Percentiles rank a stretch among this genome's conserved stretches.
Conservation (phyloP, 257 asterid genomes). For the Gynochthodes officinalis region DNA sequence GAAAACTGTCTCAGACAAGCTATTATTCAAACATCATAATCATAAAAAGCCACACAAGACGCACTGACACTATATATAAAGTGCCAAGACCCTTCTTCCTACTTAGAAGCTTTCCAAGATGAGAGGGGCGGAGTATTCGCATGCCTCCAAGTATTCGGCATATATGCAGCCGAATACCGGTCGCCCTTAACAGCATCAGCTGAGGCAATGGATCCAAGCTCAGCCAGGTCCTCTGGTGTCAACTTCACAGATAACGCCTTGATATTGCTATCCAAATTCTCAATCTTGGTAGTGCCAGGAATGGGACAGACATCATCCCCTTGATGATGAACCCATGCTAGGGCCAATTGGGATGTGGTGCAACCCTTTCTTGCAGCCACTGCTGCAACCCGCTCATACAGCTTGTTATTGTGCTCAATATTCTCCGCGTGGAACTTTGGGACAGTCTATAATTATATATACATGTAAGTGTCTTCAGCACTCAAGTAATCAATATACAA, state of each 20-base stretch:
- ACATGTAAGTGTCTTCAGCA: neutral
- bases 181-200: conserved; percentile 42
- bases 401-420: conserved; percentile 25
- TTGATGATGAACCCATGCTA: conserved; percentile 42
- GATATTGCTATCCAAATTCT: conserved; percentile 32
- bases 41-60: no score
- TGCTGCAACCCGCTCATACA: conserved; percentile 22
- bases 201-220: conserved; percentile 41
- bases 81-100: neutral
- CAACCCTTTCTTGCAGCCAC: conserved; percentile 36
- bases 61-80: no score
- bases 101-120: conserved; percentile 26
- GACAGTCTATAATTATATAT: neutral
- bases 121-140: conserved; percentile 35
- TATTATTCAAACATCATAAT: no score
- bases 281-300: conserved; percentile 32
- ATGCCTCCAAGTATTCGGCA: conserved; percentile 16
- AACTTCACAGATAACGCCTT: conserved; percentile 32
- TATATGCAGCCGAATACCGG: conserved; percentile 11
- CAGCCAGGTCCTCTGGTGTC: conserved; percentile 29
- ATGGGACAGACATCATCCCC: conserved; percentile 42
- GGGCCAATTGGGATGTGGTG: conserved; percentile 42
- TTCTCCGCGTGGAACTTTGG: conserved; percentile 32
- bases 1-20: no score
- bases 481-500: neutral